Base-by-base conservation (phyloP, 305 asterid species). In the Fraxinus floribunda region DNA sequence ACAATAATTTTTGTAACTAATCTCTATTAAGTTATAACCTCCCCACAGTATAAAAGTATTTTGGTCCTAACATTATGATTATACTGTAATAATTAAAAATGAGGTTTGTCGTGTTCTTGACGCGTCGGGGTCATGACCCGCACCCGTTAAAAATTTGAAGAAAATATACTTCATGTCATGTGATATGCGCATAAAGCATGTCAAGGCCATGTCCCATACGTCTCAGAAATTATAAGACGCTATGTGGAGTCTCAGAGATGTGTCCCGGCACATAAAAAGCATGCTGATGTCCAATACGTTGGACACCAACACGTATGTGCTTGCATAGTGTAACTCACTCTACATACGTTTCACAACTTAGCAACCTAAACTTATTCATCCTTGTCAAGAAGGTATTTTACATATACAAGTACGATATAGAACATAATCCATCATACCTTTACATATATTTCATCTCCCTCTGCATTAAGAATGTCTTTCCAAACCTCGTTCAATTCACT, bases 391-490 rank as follows among this genome's bases (percentile, higher is more conserved):
- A 32, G 76, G 44, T 32, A 71, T 71, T 71, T 55, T 55, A 70
- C 76, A 70, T 70, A 13, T 13, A 6, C 11, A 32, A 71, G 76
- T 71, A 30, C 1, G 24, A 32, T 22, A 71, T 71, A 71, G 22
- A 71, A 30, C 41, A 71, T 5, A 70, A 70, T 29, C 20, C 75
- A 70, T 30, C 20, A 70, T 70, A 96, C 99, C 98, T 96, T 96
- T 3, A 96, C 89, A 20, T 94, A 96, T 88, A 96, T 94, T 89
- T 96, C 99, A 84, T 96, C 97, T 81, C 99, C 98, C 82, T 94
- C 97, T 3, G 97, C 97, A 34, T 94, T 90, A 80, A 96, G 90
- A 75, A 96, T 92, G 83, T 96, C 98, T 87, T 93, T 93, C 99
- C 99, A 96, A 9, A 94, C 99, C 82, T 90, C 99, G 41, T 94